Conservation (phyloP, 805 yeast species). For the Metschnikowia kofuensis region DNA sequence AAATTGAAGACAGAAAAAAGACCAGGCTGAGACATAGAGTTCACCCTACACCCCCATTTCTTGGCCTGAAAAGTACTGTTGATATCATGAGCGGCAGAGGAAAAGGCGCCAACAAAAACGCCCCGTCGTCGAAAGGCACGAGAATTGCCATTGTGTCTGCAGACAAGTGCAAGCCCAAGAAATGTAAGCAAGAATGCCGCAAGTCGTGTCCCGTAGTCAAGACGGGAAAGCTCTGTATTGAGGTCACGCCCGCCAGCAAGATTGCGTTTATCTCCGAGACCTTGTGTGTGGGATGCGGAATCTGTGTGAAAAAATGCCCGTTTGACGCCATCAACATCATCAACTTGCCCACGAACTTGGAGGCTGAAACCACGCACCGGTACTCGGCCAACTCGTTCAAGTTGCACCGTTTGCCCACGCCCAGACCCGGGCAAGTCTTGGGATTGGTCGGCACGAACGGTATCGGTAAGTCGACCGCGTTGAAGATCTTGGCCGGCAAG, state of each 20-base stretch:
- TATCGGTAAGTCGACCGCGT: slow-evolving; percentile 97
- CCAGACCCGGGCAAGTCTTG: slow-evolving; percentile 97
- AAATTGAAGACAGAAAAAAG: slow-evolving; percentile 6
- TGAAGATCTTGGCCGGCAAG: slow-evolving; percentile 94
- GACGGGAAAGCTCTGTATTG: slow-evolving; percentile 97
- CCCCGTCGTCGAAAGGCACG: slow-evolving; percentile 38
- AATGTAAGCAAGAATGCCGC: slow-evolving; percentile 97
- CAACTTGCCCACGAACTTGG: slow-evolving; percentile 94
- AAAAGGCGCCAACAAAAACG: slow-evolving; percentile 16
- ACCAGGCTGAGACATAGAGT: neutral
- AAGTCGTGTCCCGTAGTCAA: slow-evolving; percentile 97
- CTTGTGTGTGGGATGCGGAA: slow-evolving; percentile 98
- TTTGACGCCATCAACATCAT: slow-evolving; percentile 95
- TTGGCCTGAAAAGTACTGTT: neutral
- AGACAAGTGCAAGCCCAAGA: slow-evolving; percentile 96
- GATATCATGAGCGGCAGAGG: slow-evolving; percentile 20
- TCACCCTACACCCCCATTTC: too few relatives aligned
- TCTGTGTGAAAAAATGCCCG: slow-evolving; percentile 97
- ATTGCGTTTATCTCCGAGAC: slow-evolving; percentile 93
- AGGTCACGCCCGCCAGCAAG: slow-evolving; percentile 85
- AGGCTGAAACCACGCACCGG: slow-evolving; percentile 90
- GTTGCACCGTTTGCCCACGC: slow-evolving; percentile 94
- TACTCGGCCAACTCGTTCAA: slow-evolving; percentile 98
- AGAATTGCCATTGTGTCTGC: slow-evolving; percentile 96
- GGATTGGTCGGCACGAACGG: slow-evolving; percentile 99